Conservation (phyloP, 495 filamentous ascomycete genomes). For the Penicillium tannophilum region DNA sequence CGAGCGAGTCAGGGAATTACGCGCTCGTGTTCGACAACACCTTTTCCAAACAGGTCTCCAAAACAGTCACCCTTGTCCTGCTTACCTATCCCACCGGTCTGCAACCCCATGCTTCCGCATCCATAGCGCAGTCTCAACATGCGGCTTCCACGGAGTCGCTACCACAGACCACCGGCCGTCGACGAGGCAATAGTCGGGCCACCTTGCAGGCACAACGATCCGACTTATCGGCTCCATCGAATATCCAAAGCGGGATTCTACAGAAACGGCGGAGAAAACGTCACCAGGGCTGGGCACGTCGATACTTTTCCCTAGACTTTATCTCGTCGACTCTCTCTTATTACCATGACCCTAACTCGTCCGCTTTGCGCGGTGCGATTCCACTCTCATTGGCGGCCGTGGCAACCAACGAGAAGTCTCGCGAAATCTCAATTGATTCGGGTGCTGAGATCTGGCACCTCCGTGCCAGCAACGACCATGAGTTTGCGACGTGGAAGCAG, state of each 20-base stretch:
- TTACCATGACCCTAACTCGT: slow-evolving; percentile 90
- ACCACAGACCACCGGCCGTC: slow-evolving; percentile 30
- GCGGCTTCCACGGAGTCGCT: slow-evolving; percentile 36
- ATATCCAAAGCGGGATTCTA: slow-evolving; percentile 74
- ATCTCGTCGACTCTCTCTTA: slow-evolving; percentile 90
- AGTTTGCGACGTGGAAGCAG: slow-evolving; percentile 83
- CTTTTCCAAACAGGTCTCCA: slow-evolving; percentile 92
- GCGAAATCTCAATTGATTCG: slow-evolving; percentile 95
- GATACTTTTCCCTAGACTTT: slow-evolving; percentile 95
- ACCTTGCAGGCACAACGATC: slow-evolving; percentile 31
- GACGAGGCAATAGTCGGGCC: slow-evolving; percentile 37
- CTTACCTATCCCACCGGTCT: slow-evolving; percentile 86
- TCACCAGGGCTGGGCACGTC: slow-evolving; percentile 87
- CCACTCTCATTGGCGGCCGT: slow-evolving; percentile 89
- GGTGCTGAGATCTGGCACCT: slow-evolving; percentile 97
- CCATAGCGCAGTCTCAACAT: slow-evolving; percentile 47
- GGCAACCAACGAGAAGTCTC: slow-evolving; percentile 78
- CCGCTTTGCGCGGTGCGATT: slow-evolving; percentile 86
- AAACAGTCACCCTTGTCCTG: slow-evolving; percentile 91
- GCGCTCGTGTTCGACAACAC: slow-evolving; percentile 98
- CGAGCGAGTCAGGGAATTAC: slow-evolving; percentile 84
- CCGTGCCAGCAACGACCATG: slow-evolving; percentile 75
- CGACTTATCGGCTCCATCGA: slow-evolving; percentile 26
- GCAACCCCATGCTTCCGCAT: slow-evolving; percentile 64
- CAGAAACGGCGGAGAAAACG: slow-evolving; percentile 89